Evolutionary conservation across 305 asterid genomes (phyloP).

Genomic region (Rubia occidens): DNA sequence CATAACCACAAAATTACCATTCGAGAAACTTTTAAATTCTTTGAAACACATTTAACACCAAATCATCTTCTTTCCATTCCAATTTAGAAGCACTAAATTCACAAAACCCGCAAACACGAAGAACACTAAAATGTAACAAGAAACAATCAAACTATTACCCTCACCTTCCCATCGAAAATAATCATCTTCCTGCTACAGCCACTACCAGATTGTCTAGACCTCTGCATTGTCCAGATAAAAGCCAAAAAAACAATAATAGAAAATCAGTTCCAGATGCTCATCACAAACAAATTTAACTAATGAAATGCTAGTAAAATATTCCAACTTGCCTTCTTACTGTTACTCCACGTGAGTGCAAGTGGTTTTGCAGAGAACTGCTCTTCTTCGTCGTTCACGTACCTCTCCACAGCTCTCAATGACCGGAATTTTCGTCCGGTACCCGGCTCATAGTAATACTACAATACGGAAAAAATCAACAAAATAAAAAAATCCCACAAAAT

Average conservation of each 20-base stretch:
- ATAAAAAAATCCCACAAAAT: background rate
- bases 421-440: constrained; percentile 61
- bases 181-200: constrained; percentile 18
- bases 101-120: no score
- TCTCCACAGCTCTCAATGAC: constrained; percentile 42
- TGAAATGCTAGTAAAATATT: background rate
- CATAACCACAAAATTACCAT: no score
- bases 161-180: constrained; percentile 51
- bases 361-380: constrained; percentile 12
- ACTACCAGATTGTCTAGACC: background rate
- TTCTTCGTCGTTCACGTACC: constrained; percentile 41
- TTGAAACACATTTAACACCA: no score
- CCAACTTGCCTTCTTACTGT: constrained; percentile 21
- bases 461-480: background rate
- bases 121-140: no score
- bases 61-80: no score
- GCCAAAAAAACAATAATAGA: background rate
- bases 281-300: background rate
- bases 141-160: background rate
- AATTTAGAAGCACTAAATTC: no score
- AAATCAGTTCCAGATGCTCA: background rate
- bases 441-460: constrained; percentile 73
- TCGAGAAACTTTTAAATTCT: no score
- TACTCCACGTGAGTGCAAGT: constrained; percentile 1
- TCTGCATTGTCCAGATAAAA: background rate